Evolutionary conservation across 2,329 filamentous ascomycete genomes (phyloP).

Genomic region (Sporothrix luriei): DNA sequence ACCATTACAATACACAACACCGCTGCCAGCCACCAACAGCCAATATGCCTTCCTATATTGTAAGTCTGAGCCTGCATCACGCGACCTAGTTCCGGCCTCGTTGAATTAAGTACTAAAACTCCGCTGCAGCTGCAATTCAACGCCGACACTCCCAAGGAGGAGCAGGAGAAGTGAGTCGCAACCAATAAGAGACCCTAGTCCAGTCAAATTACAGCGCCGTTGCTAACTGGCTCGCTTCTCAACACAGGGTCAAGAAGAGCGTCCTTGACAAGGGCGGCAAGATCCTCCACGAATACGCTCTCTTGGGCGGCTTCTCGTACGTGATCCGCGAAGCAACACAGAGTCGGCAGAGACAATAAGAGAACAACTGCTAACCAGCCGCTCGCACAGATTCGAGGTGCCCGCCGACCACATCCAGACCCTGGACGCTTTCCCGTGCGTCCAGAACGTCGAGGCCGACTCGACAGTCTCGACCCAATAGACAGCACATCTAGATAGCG

Average conservation of each 20-base stretch:
- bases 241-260: constrained; percentile 74
- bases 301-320: constrained; percentile 94
- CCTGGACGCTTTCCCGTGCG: constrained; percentile 68
- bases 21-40: neutral
- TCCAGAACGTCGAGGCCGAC: constrained; percentile 76
- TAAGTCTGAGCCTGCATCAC: constrained; percentile 14
- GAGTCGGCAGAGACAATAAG: neutral
- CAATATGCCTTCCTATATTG: constrained; percentile 38
- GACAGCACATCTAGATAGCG: constrained; percentile 34
- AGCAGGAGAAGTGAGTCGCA: constrained; percentile 65
- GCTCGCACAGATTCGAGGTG: constrained; percentile 66
- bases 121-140: constrained; percentile 75
- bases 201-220: no score
- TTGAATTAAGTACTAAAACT: neutral
- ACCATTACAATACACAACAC: neutral
- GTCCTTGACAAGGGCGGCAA: constrained; percentile 75
- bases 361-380: neutral
- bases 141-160: constrained; percentile 63
- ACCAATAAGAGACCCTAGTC: neutral
- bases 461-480: constrained; percentile 72
- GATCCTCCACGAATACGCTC: constrained; percentile 79
- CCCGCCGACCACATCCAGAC: constrained; percentile 66
- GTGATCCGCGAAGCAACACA: constrained; percentile 40
- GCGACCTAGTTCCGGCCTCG: neutral
- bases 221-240: neutral